Evolutionary conservation across 2,329 filamentous ascomycete genomes (phyloP).

Genomic region (Colletotrichum navitas): DNA sequence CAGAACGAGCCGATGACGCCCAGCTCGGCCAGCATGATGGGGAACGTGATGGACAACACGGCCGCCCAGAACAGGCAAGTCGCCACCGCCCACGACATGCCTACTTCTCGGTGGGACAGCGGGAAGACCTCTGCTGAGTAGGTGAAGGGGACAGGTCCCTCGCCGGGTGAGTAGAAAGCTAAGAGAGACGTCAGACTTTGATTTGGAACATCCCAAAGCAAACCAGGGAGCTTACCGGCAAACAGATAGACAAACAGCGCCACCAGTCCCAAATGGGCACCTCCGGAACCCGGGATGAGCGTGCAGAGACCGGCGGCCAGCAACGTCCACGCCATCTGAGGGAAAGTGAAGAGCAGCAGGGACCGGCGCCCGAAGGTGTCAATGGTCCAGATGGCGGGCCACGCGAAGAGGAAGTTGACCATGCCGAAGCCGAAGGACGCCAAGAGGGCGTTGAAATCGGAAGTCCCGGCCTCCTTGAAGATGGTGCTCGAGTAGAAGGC

Average conservation of each 20-base stretch:
- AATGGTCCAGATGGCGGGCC: slow-evolving; percentile 75
- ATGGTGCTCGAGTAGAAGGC: slow-evolving; percentile 63
- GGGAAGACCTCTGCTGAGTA: slow-evolving; percentile 75
- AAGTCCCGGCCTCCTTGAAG: slow-evolving; percentile 57
- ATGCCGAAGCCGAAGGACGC: slow-evolving; percentile 71
- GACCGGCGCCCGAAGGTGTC: slow-evolving; percentile 74
- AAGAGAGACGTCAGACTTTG: neutral
- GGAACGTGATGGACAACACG: slow-evolving; percentile 65
- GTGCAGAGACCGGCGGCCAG: slow-evolving; percentile 58
- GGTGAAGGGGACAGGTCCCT: slow-evolving; percentile 70
- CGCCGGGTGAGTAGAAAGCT: slow-evolving; percentile 72
- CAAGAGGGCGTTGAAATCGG: slow-evolving; percentile 54
- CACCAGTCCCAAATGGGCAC: slow-evolving; percentile 65
- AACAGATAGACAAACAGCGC: slow-evolving; percentile 75
- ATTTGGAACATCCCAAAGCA: neutral
- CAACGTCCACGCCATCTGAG: slow-evolving; percentile 73
- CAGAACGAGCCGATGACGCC: slow-evolving; percentile 56
- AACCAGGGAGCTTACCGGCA: slow-evolving; percentile 51
- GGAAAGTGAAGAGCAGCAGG: slow-evolving; percentile 74
- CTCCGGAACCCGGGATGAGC: slow-evolving; percentile 50
- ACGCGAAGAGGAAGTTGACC: slow-evolving; percentile 71
- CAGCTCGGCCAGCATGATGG: slow-evolving; percentile 58
- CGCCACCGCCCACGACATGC: slow-evolving; percentile 73
- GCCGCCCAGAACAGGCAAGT: slow-evolving; percentile 69
- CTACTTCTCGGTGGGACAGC: slow-evolving; percentile 72